These are phyloP conservation scores for Mycena polygramma DNA, from an alignment of 768 basidiomycete species.

Conservation along the genomic window DNA sequence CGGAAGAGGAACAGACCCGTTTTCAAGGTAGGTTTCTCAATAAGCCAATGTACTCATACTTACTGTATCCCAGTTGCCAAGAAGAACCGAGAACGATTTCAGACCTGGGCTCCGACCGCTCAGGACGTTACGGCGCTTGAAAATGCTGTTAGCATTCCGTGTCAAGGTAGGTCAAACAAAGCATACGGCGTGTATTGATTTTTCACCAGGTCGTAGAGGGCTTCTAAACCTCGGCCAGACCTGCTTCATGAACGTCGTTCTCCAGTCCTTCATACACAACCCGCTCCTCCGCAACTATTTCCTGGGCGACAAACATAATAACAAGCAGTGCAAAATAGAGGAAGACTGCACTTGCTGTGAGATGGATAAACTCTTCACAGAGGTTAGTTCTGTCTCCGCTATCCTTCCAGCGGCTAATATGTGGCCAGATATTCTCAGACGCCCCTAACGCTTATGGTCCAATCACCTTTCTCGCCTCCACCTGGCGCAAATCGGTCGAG, in stretches of 20 bases:
- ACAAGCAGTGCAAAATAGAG: slow-evolving; percentile 71
- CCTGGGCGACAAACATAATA: slow-evolving; percentile 91
- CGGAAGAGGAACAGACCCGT: slow-evolving; percentile 32
- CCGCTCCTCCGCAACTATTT: slow-evolving; percentile 92
- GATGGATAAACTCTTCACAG: slow-evolving; percentile 89
- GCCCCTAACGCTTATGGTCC: slow-evolving; percentile 81
- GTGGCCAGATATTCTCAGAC: slow-evolving; percentile 65
- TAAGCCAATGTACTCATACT: no score
- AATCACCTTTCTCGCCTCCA: slow-evolving; percentile 83
- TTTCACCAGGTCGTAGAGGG: slow-evolving; percentile 78
- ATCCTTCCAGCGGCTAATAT: background rate
- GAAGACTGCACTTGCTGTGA: slow-evolving; percentile 89
- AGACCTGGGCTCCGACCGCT: slow-evolving; percentile 60
- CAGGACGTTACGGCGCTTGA: slow-evolving; percentile 62
- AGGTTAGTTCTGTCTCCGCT: slow-evolving; percentile 58
- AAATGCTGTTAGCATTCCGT: slow-evolving; percentile 67
- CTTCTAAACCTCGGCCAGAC: slow-evolving; percentile 92
- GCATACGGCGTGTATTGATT: background rate
- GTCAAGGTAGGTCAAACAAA: slow-evolving; percentile 65
- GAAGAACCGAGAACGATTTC: slow-evolving; percentile 59
- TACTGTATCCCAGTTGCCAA: slow-evolving; percentile 15
- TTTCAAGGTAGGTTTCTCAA: slow-evolving; percentile 28
- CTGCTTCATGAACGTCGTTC: slow-evolving; percentile 92
- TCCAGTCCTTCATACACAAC: slow-evolving; percentile 92
- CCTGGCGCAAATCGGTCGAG: slow-evolving; percentile 86